A percentile compares a stretch with the other conserved stretches of the same genome.
phyloP scores from a whole-genome alignment of 2,329 filamentous ascomycete species.

The Colletotrichum paranaense region DNA sequence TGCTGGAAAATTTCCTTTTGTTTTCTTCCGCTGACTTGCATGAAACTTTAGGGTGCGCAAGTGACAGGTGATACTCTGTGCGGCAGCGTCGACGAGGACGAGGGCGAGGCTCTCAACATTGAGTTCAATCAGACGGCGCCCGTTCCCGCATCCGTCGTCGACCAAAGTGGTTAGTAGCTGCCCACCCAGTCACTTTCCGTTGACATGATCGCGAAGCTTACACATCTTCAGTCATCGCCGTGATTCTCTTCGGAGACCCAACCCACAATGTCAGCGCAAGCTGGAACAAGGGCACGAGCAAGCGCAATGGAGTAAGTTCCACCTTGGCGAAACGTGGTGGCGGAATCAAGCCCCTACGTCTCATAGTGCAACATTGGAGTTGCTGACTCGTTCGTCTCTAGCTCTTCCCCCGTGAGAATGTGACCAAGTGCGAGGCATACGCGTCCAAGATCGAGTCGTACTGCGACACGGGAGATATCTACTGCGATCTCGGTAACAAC shows the following conservation, averaged over 20 bases:
- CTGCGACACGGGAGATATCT: constrained; percentile 55
- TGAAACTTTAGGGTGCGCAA: constrained; percentile 49
- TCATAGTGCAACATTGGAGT: not conserved
- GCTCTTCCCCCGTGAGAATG: constrained; percentile 51
- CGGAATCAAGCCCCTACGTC: not conserved
- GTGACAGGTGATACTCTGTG: constrained; percentile 51
- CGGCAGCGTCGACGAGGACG: constrained; percentile 44
- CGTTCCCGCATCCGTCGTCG: constrained; percentile 42
- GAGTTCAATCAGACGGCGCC: constrained; percentile 38
- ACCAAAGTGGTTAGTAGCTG: constrained; percentile 47
- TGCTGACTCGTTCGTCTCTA: constrained; percentile 33
- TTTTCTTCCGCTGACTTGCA: constrained; percentile 6
- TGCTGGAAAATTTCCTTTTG: not conserved
- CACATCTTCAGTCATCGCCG: constrained; percentile 50
- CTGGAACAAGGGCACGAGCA: constrained; percentile 51
- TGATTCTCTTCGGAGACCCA: constrained; percentile 55
- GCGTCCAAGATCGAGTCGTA: constrained; percentile 50
- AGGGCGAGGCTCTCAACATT: not conserved
- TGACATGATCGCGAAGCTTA: constrained; percentile 26
- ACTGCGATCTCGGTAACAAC: constrained; percentile 49
- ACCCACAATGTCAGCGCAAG: constrained; percentile 48
- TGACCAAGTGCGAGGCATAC: constrained; percentile 49
- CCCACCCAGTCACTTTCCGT: rapidly evolving
- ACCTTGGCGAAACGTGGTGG: not conserved
- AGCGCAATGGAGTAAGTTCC: constrained; percentile 49